phyloP scores from a whole-genome alignment of 75 land plant genomes.

The Pinus albicaulis region DNA sequence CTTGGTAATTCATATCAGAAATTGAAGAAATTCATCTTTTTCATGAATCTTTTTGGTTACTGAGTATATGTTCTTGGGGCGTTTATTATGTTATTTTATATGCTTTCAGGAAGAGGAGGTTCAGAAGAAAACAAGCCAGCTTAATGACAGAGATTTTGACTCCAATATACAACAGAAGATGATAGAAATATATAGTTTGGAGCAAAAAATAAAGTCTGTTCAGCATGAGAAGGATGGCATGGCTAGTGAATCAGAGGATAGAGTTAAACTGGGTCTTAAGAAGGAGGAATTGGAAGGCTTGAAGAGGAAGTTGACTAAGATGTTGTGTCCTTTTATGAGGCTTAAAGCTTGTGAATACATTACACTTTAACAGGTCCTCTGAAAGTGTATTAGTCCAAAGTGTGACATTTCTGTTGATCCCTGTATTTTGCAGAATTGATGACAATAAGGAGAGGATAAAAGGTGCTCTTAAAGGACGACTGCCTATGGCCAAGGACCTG shows the following conservation, averaged over 20 bases:
- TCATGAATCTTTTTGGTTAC: background rate
- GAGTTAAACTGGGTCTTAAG: constrained; percentile 66
- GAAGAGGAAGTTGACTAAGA: constrained; percentile 59
- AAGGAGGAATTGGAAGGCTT: constrained; percentile 65
- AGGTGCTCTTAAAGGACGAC: constrained; percentile 69
- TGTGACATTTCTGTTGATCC: background rate
- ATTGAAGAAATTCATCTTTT: background rate
- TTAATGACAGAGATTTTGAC: constrained; percentile 65
- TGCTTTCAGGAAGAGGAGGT: constrained; percentile 61
- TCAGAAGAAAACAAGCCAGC: constrained; percentile 48
- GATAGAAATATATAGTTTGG: constrained; percentile 44
- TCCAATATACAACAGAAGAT: constrained; percentile 42
- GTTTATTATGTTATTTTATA: background rate
- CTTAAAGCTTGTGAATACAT: background rate
- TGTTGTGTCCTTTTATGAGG: constrained; percentile 28
- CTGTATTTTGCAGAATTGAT: constrained; percentile 58
- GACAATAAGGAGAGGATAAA: constrained; percentile 74
- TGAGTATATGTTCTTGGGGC: background rate
- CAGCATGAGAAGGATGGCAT: constrained; percentile 73
- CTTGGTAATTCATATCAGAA: constrained; percentile 32
- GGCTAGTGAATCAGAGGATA: constrained; percentile 78
- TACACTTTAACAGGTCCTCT: background rate
- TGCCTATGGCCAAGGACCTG: constrained; percentile 71
- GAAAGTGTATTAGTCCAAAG: background rate
- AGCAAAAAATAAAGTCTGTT: constrained; percentile 58